phyloP scores from a whole-genome alignment of 148 eudicot genomes.

The Fallopia convolvulus region DNA sequence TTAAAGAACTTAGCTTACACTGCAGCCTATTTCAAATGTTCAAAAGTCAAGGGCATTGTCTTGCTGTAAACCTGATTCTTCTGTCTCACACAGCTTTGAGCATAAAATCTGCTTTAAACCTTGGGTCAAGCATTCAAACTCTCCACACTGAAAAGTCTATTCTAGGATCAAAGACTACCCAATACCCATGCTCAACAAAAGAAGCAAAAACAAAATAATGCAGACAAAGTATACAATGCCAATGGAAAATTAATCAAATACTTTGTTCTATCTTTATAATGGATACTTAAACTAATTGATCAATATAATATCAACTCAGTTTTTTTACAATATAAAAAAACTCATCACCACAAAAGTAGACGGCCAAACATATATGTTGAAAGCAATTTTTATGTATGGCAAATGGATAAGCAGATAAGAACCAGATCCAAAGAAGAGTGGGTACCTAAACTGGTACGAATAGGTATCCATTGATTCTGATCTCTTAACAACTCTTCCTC shows the following conservation, averaged over 20 bases:
- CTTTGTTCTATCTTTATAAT: neutral
- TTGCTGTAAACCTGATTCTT: neutral
- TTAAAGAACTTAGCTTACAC: neutral
- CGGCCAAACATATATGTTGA: neutral
- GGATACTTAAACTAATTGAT: neutral
- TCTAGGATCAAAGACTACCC: neutral
- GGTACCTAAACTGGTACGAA: constrained; percentile 50
- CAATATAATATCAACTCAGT: neutral
- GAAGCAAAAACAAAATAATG: neutral
- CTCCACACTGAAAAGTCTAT: neutral
- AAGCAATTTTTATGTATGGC: neutral
- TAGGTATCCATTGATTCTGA: constrained; percentile 77
- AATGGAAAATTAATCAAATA: neutral
- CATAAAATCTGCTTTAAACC: neutral
- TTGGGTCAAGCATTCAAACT: neutral
- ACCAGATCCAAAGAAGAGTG: neutral
- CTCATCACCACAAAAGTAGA: neutral
- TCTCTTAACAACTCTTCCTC: constrained; percentile 73
- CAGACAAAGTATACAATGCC: neutral
- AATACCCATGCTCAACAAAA: neutral
- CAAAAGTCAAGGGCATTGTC: neutral
- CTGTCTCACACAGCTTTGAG: neutral
- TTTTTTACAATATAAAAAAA: neutral
- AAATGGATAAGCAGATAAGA: constrained; percentile 2
- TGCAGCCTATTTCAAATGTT: neutral